phyloP scores from a whole-genome alignment of 1,284 basidiomycete genomes.

The Fomitopsis palustris region DNA sequence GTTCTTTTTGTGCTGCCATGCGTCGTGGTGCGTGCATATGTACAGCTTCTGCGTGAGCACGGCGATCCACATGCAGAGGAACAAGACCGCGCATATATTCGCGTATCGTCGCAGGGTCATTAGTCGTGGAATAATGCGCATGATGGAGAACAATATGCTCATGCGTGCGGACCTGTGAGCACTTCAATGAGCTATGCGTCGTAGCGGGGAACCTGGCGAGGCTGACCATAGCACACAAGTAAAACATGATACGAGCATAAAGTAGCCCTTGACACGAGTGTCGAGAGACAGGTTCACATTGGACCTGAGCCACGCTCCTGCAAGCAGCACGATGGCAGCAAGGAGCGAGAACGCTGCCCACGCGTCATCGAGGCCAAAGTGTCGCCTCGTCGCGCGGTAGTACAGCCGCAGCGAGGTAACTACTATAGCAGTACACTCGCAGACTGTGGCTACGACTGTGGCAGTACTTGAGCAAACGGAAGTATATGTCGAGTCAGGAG shows the following conservation, averaged over 20 bases:
- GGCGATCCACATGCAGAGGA: conserved; percentile 24
- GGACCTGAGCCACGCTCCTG: conserved; percentile 23
- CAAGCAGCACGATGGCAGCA: conserved; percentile 18
- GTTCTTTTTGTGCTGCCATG: conserved; percentile 19
- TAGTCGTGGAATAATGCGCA: conserved; percentile 25
- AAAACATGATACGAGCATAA: conserved; percentile 23
- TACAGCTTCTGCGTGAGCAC: conserved; percentile 22
- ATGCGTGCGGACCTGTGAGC: conserved; percentile 25
- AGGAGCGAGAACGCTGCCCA: conserved; percentile 24
- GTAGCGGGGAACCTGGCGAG: background rate
- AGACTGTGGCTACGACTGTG: conserved; percentile 22
- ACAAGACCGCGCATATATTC: conserved; percentile 14
- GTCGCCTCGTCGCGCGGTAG: conserved; percentile 18
- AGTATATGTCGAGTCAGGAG: background rate
- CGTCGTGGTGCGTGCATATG: conserved; percentile 19
- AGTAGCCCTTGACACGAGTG: conserved; percentile 26
- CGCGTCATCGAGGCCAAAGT: conserved; percentile 29
- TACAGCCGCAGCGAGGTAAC: conserved; percentile 23
- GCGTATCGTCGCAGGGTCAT: conserved; percentile 19
- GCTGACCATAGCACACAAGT: conserved; percentile 27
- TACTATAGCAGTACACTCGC: conserved; percentile 20
- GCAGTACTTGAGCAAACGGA: background rate
- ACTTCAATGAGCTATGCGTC: background rate
- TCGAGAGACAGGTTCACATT: conserved; percentile 2
- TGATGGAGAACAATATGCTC: conserved; percentile 28